These are phyloP conservation scores for Herpetomonas tarakana DNA, from an alignment of 208 protist species.

Conservation along the genomic window DNA sequence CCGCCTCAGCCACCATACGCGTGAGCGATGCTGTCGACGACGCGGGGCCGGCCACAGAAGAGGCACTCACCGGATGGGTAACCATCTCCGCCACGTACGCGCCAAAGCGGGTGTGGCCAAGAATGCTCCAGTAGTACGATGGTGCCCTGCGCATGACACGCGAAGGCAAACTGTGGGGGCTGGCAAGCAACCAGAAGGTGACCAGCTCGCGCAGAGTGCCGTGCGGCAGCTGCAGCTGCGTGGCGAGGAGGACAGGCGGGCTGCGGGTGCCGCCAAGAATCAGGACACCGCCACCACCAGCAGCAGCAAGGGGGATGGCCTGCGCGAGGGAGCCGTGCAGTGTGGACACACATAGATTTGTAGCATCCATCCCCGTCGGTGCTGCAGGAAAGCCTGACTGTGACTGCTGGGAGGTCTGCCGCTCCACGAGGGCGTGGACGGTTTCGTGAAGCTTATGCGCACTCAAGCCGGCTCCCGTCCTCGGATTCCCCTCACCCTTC, in stretches of 20 bases:
- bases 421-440: not conserved
- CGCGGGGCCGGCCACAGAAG: too few relatives aligned
- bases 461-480: not conserved
- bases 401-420: not conserved
- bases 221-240: conserved; percentile 34
- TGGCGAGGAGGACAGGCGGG: conserved; percentile 37
- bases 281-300: conserved; percentile 3
- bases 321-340: conserved; percentile 53
- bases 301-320: conserved; percentile 9
- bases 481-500: not conserved
- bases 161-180: conserved; percentile 12
- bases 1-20: not conserved
- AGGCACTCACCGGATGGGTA: not conserved
- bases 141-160: conserved; percentile 1
- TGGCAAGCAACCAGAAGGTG: conserved; percentile 38
- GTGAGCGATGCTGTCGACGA: not conserved
- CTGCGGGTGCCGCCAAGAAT: conserved; percentile 49
- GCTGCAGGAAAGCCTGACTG: too few relatives aligned
- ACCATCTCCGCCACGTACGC: not conserved
- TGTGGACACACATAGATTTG: conserved; percentile 40
- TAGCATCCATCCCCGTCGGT: too few relatives aligned
- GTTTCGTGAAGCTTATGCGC: not conserved
- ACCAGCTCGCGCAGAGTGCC: conserved; percentile 32
- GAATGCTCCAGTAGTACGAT: not conserved
- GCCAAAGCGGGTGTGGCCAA: not conserved